Base-by-base conservation (phyloP, 192 early-diverging fungal genomes). In the Hyaloraphidium curvatum region DNA sequence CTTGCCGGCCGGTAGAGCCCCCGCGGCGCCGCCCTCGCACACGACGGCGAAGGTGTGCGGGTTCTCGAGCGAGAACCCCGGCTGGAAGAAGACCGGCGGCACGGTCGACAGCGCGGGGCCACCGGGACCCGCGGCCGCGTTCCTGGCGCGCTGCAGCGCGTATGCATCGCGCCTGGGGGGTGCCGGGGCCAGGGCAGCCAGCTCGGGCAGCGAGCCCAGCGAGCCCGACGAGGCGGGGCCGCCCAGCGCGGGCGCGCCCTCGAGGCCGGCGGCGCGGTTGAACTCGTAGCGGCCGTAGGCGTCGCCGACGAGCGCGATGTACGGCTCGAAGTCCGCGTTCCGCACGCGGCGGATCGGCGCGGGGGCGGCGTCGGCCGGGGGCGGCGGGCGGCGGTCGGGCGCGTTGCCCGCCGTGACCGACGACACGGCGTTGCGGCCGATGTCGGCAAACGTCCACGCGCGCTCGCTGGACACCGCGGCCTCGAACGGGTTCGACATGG, bases 11-110 rank as follows among this genome's bases (percentile, higher is more conserved):
- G 60, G 43, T 22, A 66, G 35, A 14, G 67, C 33, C 29, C 73
- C 63, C 54, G 83, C 65, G 61, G 86, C 70, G 17, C 80, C 68
- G 52, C 81, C 59, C 60, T 91, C 73, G 67, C 79, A 76, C n/a
- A 87, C 88, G 19, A 71, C 67, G 40, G 80, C 78, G 68, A 93
- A 95, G 1, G 79, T 87, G 41, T 87, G 72, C 21, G 93, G 93
- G 58, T 91, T 87, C 55, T 83, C 79, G 22, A 97, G 74, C 51
- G 83, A 81, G 58, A 99, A 97, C 27, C 75, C 63, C 7, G 75
- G 69, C 19, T 87, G 73, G 33, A 93, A 87, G 62, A 90, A 99
- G 37, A 96, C 76, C 0, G 77, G 59, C 9, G 95, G 95, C 1
- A 99, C 82, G 5, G 79, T 80, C 40, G 81, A 80, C 3, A 94